Conservation (phyloP, 768 basidiomycete genomes). For the Phylloporus sp. region DNA sequence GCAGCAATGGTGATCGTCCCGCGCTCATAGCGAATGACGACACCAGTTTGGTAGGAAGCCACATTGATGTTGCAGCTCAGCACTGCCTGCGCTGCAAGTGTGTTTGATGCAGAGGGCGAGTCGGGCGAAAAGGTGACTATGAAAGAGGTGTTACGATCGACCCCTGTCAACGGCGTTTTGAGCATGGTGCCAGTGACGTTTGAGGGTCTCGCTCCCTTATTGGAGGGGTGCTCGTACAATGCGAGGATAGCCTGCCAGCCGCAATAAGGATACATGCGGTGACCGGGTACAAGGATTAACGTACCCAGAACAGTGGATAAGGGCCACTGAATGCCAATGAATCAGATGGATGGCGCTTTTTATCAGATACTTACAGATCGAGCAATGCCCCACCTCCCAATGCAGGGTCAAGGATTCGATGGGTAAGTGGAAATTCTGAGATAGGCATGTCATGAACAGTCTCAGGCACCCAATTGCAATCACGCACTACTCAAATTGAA, state of each 20-base stretch:
- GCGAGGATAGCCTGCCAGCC: slow-evolving; percentile 63
- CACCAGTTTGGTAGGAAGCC: slow-evolving; percentile 45
- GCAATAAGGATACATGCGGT: slow-evolving; percentile 9
- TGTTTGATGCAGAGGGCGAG: slow-evolving; percentile 30
- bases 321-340: slow-evolving; percentile 53
- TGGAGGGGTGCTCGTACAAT: slow-evolving; percentile 77
- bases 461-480: neutral
- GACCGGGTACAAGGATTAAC: slow-evolving; percentile 13
- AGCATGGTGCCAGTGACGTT: slow-evolving; percentile 67
- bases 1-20: slow-evolving; percentile 62
- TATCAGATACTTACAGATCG: slow-evolving; percentile 62
- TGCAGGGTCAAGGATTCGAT: slow-evolving; percentile 73
- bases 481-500: slow-evolving; percentile 58
- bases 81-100: slow-evolving; percentile 66
- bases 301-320: slow-evolving; percentile 77
- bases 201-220: slow-evolving; percentile 55
- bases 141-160: slow-evolving; percentile 76
- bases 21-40: slow-evolving; percentile 68
- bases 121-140: slow-evolving; percentile 61
- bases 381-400: slow-evolving; percentile 83
- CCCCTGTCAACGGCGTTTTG: slow-evolving; percentile 72
- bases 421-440: slow-evolving; percentile 60
- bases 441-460: neutral
- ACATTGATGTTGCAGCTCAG: slow-evolving; percentile 66
- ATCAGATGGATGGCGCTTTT: neutral